Base-by-base conservation (phyloP, 371 early-diverging fungal genomes). In the Rhizopus arrhizus region DNA sequence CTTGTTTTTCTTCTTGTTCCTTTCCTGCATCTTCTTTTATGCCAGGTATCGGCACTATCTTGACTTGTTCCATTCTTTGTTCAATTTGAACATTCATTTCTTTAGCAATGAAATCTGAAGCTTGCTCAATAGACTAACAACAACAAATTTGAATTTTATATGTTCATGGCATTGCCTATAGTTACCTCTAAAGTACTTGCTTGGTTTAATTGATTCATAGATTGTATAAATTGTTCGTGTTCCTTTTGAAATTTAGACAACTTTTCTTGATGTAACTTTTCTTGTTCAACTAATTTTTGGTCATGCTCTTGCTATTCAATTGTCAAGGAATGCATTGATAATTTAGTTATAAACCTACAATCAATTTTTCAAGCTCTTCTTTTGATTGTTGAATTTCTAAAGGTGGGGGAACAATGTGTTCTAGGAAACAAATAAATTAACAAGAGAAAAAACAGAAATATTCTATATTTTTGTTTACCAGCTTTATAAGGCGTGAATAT, bases 401-500 rank as follows among this genome's bases (percentile, higher is more conserved):
- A 33, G 75, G 70, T 15, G 81, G 77, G 51, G 75, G 73, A 6
- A 70, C 41, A 58, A 81, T 73, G 5, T 66, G 68, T n/a, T 67
- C 72, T 72, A 53, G 22, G 22, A 22, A 35, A 3, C 8, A 9
- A 40, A 15, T 29, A 7, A 4, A 5, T 36, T 8, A 38, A 11
- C 22, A 53, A 42, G 13, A n/a, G 36, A 41, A 15, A 11, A 10
- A 52, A 33, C 11, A 38, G 16, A 7, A 42, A 9, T n/a, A 29
- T 16, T 6, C 16, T 49, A 9, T 15, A 34, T 15, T 56, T 31
- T 42, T 36, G 75, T 83, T 63, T 75, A 84, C 87, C 72, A 33
- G 80, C 79, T 42, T 78, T 82, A 62, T 88, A 83, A 1, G 92
- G 90, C 31, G 90, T 87, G 63, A 92, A 89, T 13, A 92, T 85